Conservation (phyloP, 2,329 filamentous ascomycete genomes). For the Diplocarpon mali region DNA sequence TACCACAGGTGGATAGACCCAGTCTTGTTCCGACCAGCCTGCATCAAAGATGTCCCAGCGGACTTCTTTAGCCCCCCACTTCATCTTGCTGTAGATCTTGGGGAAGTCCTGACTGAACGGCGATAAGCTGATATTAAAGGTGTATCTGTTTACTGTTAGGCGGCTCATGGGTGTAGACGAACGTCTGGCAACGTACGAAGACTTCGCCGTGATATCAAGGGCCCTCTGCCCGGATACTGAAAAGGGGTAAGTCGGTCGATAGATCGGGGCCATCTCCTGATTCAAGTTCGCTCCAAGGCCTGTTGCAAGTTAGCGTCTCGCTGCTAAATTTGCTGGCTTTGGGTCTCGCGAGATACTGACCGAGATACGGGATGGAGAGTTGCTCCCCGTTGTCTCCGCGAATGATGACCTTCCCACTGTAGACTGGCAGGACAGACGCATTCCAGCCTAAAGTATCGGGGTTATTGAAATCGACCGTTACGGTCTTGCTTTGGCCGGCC, state of each 20-base stretch:
- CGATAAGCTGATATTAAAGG: background rate
- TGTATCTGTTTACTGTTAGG: background rate
- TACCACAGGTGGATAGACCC: background rate
- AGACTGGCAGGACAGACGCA: slow-evolving; percentile 34
- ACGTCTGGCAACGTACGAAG: background rate
- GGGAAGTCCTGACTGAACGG: slow-evolving; percentile 1
- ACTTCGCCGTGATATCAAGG: background rate
- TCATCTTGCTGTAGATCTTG: slow-evolving; percentile 1
- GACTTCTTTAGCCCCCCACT: slow-evolving; percentile 1
- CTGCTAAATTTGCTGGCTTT: too few relatives aligned
- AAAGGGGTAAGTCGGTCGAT: background rate
- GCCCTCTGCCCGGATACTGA: background rate
- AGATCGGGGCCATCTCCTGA: slow-evolving; percentile 1
- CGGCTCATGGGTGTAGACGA: background rate
- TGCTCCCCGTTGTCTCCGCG: slow-evolving; percentile 29
- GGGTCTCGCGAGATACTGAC: background rate
- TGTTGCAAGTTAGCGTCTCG: background rate
- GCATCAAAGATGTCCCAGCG: slow-evolving; percentile 1
- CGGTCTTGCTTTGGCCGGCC: slow-evolving; percentile 1
- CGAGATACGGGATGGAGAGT: slow-evolving; percentile 1
- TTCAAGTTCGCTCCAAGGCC: background rate
- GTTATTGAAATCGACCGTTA: slow-evolving; percentile 1
- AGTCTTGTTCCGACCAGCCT: background rate
- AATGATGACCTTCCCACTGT: slow-evolving; percentile 37
- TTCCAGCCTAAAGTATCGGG: slow-evolving; percentile 3